Conservation (phyloP, 2,329 filamentous ascomycete species). For the Ceratocystis lukuohia region DNA sequence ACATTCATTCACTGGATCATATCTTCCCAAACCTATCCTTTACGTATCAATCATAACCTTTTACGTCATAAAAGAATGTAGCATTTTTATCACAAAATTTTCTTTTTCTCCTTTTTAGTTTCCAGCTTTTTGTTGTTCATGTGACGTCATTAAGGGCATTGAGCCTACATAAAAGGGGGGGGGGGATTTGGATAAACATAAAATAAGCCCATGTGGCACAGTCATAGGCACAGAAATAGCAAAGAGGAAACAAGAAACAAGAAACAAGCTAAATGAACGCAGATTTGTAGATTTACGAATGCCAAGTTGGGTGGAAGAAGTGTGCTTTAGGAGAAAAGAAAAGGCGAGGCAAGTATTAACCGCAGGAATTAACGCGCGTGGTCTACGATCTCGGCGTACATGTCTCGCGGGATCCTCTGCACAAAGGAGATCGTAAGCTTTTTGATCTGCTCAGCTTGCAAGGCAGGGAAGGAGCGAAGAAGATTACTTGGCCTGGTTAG, state of each 20-base stretch:
- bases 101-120: neutral
- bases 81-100: neutral
- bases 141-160: neutral
- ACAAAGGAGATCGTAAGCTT: conserved; percentile 74
- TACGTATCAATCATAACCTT: neutral
- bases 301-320: neutral
- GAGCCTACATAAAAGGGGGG: too few relatives aligned
- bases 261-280: too few relatives aligned
- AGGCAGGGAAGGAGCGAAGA: conserved; percentile 69
- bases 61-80: neutral
- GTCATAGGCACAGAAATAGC: too few relatives aligned
- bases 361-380: conserved; percentile 53
- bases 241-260: too few relatives aligned
- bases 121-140: neutral
- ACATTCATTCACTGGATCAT: neutral
- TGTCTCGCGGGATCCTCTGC: conserved; percentile 75
- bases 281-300: neutral
- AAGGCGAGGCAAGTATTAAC: neutral
- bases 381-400: conserved; percentile 78
- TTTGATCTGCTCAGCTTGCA: conserved; percentile 75
- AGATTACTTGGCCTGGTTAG: conserved; percentile 70
- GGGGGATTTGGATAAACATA: too few relatives aligned
- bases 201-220: too few relatives aligned
- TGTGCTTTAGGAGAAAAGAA: neutral
- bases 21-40: neutral